Evolutionary conservation across 208 protist species (phyloP), one percentile per base, ranked within the genome.

Genomic region (Crithidia expoeki): DNA sequence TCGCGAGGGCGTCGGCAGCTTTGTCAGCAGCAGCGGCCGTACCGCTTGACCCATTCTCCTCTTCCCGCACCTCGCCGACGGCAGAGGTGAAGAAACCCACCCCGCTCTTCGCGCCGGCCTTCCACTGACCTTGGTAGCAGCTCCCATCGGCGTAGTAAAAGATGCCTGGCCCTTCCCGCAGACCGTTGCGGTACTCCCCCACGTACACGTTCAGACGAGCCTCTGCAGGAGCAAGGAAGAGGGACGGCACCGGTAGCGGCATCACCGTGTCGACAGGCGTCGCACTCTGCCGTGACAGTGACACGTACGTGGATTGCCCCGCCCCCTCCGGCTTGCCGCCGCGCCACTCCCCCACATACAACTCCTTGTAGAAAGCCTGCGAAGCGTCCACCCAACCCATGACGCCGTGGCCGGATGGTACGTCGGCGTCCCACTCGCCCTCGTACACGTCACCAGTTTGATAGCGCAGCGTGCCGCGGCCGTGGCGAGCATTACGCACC

Each of bases 81-180:
- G 80, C 70, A 17, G 79, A 86, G 42, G 73, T 88, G 61, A 89
- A 89, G 46, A 58, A 68, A 25, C 93, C 90, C 5, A 66, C 25
- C 16, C 93, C 90, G 34, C 77, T 47, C 58, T 92, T 90, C 44
- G 78, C 71, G 30, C 81, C 87, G 28, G 66, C 58, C n/a, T 55
- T 28, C 89, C 94, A 98, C 59, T 79, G 70, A 0, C 94, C 94
- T 27, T 94, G 80, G 61, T 96, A 97, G 46, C 65, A 81, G 70
- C 86, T 89, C 46, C 94, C 93, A 72, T 97, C 89, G 2, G 89
- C 89, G 77, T 95, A 98, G 74, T 84, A 91, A 69, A 94, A 97
- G 16, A 68, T 65, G 28, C 92, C 93, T 27, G 50, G 55, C 4
- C 95, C 92, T 55, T 97, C 68, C 17, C 93, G 79, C 56, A 74